These are phyloP conservation scores for Fraxinus platypoda DNA, from an alignment of 305 asterid species.

Conservation along the genomic window DNA sequence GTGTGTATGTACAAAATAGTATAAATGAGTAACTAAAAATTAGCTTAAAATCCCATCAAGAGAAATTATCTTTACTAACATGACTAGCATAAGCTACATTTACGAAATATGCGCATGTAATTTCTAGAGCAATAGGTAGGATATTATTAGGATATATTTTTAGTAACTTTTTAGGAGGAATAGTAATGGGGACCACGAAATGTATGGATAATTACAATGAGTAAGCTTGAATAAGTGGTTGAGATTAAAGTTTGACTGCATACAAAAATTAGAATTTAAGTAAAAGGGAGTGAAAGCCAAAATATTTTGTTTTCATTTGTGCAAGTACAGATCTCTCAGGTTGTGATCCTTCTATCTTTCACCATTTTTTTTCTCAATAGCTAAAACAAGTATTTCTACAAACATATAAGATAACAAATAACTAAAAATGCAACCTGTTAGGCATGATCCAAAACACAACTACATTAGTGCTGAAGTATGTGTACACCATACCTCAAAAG, in stretches of 20 bases:
- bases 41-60: not conserved
- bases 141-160: not conserved
- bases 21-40: not conserved
- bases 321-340: not conserved
- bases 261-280: not conserved
- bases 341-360: not conserved
- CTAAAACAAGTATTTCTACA: not conserved
- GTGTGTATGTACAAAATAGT: not conserved
- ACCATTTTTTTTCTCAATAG: not conserved
- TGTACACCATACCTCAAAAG: conserved; percentile 26
- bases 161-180: not conserved
- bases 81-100: not conserved
- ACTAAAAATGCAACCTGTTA: not conserved
- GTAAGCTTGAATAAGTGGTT: not conserved
- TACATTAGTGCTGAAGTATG: not conserved
- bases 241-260: not conserved
- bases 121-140: not conserved
- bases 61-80: not conserved
- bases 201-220: not conserved
- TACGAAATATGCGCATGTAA: not conserved
- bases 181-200: not conserved
- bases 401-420: not conserved
- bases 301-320: not conserved
- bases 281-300: not conserved
- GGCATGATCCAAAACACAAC: not conserved